These are phyloP conservation scores for Seiridium unicorne DNA, from an alignment of 2,329 filamentous ascomycete species.

Conservation along the genomic window DNA sequence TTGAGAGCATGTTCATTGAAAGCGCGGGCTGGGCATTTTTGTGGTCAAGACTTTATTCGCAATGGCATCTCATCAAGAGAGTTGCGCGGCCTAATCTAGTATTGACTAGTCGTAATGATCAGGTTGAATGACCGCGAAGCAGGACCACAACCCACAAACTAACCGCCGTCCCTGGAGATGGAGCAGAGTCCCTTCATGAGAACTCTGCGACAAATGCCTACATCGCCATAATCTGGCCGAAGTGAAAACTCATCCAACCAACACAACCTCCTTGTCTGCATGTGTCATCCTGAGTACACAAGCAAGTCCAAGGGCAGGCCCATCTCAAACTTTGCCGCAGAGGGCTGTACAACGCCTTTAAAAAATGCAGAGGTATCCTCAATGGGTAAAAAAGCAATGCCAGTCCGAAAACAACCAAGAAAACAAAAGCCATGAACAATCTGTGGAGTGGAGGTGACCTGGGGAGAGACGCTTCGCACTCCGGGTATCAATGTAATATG, in stretches of 20 bases:
- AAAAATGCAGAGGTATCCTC: conserved; percentile 26
- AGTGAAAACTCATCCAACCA: background rate
- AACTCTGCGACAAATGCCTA: background rate
- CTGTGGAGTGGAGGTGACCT: conserved; percentile 28
- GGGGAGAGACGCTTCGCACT: conserved; percentile 23
- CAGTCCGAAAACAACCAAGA: conserved; percentile 13
- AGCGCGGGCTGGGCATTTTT: background rate
- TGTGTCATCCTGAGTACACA: background rate
- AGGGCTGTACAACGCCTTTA: conserved; percentile 22
- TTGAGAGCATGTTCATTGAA: background rate
- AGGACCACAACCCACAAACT: background rate
- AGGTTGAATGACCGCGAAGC: background rate
- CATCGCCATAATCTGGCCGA: background rate
- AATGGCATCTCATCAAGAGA: background rate
- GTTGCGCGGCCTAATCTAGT: background rate
- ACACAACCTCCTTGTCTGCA: no score
- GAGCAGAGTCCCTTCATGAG: conserved; percentile 1
- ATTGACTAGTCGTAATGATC: background rate
- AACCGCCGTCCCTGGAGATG: background rate
- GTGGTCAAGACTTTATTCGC: background rate
- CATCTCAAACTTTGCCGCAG: conserved; percentile 19
- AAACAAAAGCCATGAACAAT: conserved; percentile 14
- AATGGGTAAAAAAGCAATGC: conserved; percentile 11
- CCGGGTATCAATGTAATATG: conserved; percentile 31
- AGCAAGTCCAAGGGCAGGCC: conserved; percentile 11